Evolutionary conservation across 371 early-diverging fungal species (phyloP).

Genomic region (Mortierella sp.): DNA sequence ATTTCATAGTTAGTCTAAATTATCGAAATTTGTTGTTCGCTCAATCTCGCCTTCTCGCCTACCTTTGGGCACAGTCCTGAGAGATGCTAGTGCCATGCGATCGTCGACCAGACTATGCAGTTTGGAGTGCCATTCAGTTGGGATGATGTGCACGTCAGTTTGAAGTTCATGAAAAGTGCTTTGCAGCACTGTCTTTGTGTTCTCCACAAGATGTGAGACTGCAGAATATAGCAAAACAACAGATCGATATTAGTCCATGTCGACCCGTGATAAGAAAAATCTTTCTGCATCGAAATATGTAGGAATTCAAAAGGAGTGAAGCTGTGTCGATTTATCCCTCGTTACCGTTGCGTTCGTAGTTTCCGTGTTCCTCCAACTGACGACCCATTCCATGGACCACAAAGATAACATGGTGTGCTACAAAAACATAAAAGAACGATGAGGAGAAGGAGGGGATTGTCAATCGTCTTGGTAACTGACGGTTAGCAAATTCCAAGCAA

Average conservation of each 20-base stretch:
- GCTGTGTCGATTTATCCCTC: background rate
- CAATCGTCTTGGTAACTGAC: background rate
- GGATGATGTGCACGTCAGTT: conserved; percentile 65
- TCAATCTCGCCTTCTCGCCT: background rate
- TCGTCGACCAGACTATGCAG: conserved; percentile 66
- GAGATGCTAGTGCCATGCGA: conserved; percentile 58
- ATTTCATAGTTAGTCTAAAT: background rate
- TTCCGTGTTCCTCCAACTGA: conserved; percentile 67
- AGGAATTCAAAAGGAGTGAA: background rate
- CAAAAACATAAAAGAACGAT: background rate
- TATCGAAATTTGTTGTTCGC: too few species aligned
- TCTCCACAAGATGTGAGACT: conserved; percentile 66
- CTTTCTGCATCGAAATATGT: too few species aligned
- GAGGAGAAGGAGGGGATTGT: background rate
- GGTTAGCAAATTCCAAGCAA: background rate
- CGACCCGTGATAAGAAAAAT: too few species aligned
- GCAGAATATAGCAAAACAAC: background rate
- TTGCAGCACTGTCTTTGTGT: conserved; percentile 63
- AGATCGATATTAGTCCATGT: background rate
- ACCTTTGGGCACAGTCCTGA: conserved; percentile 64
- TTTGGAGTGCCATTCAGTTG: conserved; percentile 74
- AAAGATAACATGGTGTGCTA: conserved; percentile 66
- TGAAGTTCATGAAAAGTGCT: conserved; percentile 61
- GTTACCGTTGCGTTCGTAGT: conserved; percentile 66
- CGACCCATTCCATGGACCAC: conserved; percentile 82